Percentiles rank a stretch among this genome's conserved stretches.
These are phyloP conservation scores for Diaporthe ilicicola DNA, from an alignment of 2,329 filamentous ascomycete genomes.

Conservation along the genomic window DNA sequence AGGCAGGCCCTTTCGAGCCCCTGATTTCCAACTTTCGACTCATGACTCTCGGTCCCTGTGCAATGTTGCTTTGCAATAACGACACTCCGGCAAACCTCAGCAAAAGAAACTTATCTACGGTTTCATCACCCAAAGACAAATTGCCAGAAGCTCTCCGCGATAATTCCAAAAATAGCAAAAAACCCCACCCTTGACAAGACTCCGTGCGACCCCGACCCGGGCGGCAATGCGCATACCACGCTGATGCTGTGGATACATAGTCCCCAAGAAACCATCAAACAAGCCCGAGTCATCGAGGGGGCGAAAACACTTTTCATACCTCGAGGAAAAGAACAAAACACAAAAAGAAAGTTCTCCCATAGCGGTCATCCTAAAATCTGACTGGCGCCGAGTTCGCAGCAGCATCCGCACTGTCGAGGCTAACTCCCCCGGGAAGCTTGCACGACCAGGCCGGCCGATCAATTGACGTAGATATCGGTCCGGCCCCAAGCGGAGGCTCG, in stretches of 20 bases:
- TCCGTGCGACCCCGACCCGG: slow-evolving; percentile 2
- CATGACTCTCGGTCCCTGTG: background rate
- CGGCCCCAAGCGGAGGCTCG: background rate
- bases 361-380: slow-evolving; percentile 3
- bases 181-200: background rate
- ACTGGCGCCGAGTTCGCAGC: background rate
- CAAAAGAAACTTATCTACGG: background rate
- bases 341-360: background rate
- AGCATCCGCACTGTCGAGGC: background rate
- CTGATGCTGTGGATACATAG: slow-evolving; percentile 11
- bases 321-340: background rate
- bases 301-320: background rate
- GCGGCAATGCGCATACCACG: slow-evolving; percentile 17
- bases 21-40: background rate
- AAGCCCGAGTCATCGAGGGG: too few relatives aligned
- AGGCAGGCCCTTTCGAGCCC: background rate
- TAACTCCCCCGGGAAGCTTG: background rate
- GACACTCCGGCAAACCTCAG: background rate
- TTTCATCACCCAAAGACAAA: background rate
- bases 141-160: background rate
- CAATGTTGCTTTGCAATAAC: background rate
- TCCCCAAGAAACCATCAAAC: background rate
- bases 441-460: background rate
- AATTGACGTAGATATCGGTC: background rate
- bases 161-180: slow-evolving; percentile 15